Conservation (phyloP, 140 eudicot species). For the Cichorium intybus region DNA sequence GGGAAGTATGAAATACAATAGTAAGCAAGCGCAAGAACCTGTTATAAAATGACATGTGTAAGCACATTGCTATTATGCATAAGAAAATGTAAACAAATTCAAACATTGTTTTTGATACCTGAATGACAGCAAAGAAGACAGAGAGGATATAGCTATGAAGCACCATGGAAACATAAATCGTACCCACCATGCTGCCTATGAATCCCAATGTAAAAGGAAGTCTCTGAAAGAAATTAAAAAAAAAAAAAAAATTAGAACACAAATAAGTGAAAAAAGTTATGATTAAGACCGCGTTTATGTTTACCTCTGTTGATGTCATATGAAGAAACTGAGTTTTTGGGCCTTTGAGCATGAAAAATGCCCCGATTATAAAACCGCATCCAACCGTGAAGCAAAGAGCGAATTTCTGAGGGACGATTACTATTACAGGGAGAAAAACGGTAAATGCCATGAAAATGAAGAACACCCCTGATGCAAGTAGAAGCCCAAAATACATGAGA, state of each 20-base stretch:
- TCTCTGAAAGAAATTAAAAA: conserved; percentile 46
- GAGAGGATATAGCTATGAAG: conserved; percentile 94
- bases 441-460: conserved; percentile 83
- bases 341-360: conserved; percentile 93
- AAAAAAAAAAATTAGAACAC: not conserved
- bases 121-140: conserved; percentile 77
- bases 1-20: conserved; percentile 91
- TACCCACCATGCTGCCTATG: conserved; percentile 83
- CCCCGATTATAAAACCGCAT: conserved; percentile 76
- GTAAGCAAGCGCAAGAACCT: conserved; percentile 92
- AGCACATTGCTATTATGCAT: too few relatives aligned
- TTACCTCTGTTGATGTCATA: conserved; percentile 97
- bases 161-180: conserved; percentile 95
- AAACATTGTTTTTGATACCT: conserved; percentile 75
- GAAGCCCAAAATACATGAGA: conserved; percentile 72
- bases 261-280: too few relatives aligned
- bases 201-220: conserved; percentile 90
- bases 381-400: conserved; percentile 93
- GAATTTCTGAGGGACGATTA: conserved; percentile 86
- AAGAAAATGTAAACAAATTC: too few relatives aligned
- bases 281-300: not conserved
- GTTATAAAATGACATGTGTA: not conserved
- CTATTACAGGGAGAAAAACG: conserved; percentile 88
- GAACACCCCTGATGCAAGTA: conserved; percentile 83
- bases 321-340: conserved; percentile 78